Conservation (phyloP, 1,139 yeast species). For the Dujonia santamariae region DNA sequence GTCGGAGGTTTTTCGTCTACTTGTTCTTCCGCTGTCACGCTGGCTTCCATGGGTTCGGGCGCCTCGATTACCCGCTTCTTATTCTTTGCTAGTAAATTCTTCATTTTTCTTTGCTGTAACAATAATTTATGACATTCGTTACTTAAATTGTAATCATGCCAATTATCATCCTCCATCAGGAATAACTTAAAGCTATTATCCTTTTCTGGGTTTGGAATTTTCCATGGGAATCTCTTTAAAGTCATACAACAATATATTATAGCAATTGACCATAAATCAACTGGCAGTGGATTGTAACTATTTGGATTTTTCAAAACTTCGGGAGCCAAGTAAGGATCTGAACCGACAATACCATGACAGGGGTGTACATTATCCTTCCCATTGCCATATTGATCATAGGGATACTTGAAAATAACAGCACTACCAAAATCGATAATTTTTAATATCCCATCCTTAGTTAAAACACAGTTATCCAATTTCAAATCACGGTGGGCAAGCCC, state of each 20-base stretch:
- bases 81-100: conserved; percentile 21
- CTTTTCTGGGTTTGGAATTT: conserved; percentile 75
- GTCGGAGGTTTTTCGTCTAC: not conserved
- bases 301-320: conserved; percentile 73
- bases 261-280: conserved; percentile 94
- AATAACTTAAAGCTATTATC: conserved; percentile 75
- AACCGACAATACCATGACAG: conserved; percentile 94
- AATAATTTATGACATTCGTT: conserved; percentile 48
- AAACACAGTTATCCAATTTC: conserved; percentile 92
- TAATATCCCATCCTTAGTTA: conserved; percentile 79
- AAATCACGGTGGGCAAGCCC: conserved; percentile 96
- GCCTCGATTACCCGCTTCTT: conserved; percentile 3
- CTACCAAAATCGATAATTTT: conserved; percentile 96
- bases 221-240: conserved; percentile 94
- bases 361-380: conserved; percentile 58
- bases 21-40: not conserved
- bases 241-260: conserved; percentile 96
- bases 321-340: conserved; percentile 97
- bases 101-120: conserved; percentile 44
- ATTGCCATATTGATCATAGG: conserved; percentile 64
- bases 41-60: not conserved
- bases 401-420: conserved; percentile 91
- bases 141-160: conserved; percentile 51
- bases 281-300: conserved; percentile 87
- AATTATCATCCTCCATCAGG: conserved; percentile 54